Conservation (phyloP, 768 basidiomycete genomes). For the Russula brevipes region DNA sequence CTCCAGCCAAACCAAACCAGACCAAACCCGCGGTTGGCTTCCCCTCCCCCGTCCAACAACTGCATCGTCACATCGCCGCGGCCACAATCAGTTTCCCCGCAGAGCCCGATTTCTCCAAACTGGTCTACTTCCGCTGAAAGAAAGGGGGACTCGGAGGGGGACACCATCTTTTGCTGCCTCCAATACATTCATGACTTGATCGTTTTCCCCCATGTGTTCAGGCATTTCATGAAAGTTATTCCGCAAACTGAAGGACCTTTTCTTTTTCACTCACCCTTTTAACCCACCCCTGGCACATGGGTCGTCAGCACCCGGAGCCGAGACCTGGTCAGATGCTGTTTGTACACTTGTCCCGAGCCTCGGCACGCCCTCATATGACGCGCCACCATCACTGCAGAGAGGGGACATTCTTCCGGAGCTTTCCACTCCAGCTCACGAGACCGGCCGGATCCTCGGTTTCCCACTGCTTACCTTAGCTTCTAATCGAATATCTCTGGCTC, state of each 20-base stretch:
- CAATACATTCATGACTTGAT: not conserved
- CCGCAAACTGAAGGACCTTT: not conserved
- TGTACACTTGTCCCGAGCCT: conserved; percentile 13
- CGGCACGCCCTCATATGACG: conserved; percentile 22
- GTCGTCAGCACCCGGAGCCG: conserved; percentile 5
- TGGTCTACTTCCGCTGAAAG: not conserved
- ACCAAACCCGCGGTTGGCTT: conserved; percentile 3
- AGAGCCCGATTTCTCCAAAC: not conserved
- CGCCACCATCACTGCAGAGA: conserved; percentile 17
- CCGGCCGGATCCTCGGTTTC: conserved; percentile 14
- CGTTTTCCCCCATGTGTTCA: conserved; percentile 7
- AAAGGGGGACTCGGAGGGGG: not conserved
- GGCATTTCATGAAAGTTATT: not conserved
- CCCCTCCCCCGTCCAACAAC: not conserved
- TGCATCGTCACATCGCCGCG: conserved; percentile 9
- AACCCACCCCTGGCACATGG: conserved; percentile 20
- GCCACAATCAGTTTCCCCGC: not conserved
- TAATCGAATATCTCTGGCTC: conserved; percentile 8
- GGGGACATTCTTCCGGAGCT: conserved; percentile 13
- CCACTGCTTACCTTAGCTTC: conserved; percentile 17
- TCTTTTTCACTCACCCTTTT: not conserved
- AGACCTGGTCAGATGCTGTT: conserved; percentile 21
- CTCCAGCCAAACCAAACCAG: not conserved
- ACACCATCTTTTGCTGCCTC: too few species aligned
- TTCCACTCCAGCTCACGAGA: conserved; percentile 20